Conservation (phyloP, 345 rosid genomes). For the Heritiera fomes region DNA sequence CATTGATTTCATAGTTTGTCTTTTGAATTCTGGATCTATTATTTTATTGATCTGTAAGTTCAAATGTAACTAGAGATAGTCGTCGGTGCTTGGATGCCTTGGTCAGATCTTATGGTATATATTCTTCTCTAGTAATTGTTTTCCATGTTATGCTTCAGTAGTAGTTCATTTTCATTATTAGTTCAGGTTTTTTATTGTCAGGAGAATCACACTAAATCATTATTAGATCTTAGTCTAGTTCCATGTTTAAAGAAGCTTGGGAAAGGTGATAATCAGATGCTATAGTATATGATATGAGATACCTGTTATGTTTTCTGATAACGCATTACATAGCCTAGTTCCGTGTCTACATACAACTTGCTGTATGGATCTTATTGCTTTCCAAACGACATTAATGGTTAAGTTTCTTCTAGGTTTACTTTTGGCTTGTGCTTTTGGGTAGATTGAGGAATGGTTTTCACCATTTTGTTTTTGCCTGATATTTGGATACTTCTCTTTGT, state of each 20-base stretch:
- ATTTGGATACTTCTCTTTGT: not conserved
- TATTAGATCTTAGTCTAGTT: not conserved
- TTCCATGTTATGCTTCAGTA: not conserved
- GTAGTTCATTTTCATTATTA: not conserved
- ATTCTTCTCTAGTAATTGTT: not conserved
- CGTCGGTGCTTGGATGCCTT: not conserved
- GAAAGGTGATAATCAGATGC: not conserved
- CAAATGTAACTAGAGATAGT: not conserved
- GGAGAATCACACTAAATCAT: no score
- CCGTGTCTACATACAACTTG: not conserved
- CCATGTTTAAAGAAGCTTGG: not conserved
- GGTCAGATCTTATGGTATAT: slow-evolving; percentile 2
- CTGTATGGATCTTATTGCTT: not conserved
- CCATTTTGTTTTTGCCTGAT: not conserved
- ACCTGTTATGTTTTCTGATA: not conserved
- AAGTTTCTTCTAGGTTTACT: not conserved
- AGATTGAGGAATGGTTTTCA: not conserved
- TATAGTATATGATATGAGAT: not conserved
- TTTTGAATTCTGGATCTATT: slow-evolving; percentile 3
- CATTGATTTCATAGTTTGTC: not conserved
- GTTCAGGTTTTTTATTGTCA: not conserved
- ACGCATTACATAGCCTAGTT: not conserved
- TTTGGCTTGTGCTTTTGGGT: not conserved
- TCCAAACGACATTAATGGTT: not conserved
- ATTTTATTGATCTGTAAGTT: not conserved